Evolutionary conservation across 306 rosid species (phyloP), one percentile per base, ranked within the genome.

Genomic region (Gastrolobium bilobum): DNA sequence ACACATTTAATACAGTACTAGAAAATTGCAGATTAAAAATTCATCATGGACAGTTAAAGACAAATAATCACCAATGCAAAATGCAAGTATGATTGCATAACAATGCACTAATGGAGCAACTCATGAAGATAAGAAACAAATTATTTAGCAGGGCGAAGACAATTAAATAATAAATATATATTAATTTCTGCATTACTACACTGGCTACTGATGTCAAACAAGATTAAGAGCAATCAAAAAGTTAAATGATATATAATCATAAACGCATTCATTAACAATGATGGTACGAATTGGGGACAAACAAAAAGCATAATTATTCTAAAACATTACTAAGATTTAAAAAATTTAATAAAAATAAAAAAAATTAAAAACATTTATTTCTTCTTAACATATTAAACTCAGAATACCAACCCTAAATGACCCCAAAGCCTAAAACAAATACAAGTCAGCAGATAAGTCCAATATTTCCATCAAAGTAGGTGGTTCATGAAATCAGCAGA

Each of bases 401-500:
- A 62, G 35, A 61, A 37, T 62, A 14, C 42, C 26, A 3, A 14
- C 13, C 3, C 42, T 3, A 10, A 59, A 68, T 60, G 66, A 61
- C 42, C 75, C 6, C 57, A 65, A 15, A 58, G 43, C 76, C 64
- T 78, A 72, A 56, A 77, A 47, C 37, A 64, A 56, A 71, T 31
- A 66, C 44, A 71, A 8, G 44, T 8, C 11, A 67, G 75, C 69
- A 62, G 20, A 31, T 34, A 50, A 52, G 40, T 77, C 13, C 35
- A 34, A 59, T 68, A 48, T 64, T 64, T 78, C 71, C 37, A 38
- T 51, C 52, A 39, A 71, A 63, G 29, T 75, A 83, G 39, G 75
- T 9, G 31, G 46, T 46, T 83, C 44, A 58, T 34, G 72, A 76
- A 85, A 71, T 53, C 68, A 69, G 2, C 63, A 65, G 59, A 57